Evolutionary conservation across 305 asterid genomes (phyloP), one percentile per base, ranked within the genome.

Genomic region (Nicotiana rustica): DNA sequence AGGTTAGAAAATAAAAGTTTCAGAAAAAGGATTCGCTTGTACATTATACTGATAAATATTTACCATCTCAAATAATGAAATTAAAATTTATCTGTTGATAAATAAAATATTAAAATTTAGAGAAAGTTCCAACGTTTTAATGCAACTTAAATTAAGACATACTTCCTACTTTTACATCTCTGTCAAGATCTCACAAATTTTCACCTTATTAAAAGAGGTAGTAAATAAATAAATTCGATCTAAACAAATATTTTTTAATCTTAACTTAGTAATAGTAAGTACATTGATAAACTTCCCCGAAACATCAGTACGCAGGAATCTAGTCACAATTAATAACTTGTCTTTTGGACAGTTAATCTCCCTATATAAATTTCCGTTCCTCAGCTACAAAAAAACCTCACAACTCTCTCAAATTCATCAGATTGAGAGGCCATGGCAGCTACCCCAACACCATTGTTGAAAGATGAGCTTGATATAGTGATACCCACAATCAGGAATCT

Each of bases 401-500:
- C 21, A 56, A 3, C n/a, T 56, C 65, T 18, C 33, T 61, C 67
- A 15, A 15, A 57, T 21, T 61, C 67, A 60, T 65, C 41, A 41
- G 65, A n/a, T 59, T 59, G 25, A 41, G 36, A 29, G 19, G 57
- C 80, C 47, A 90, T 89, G 92, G 92, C 29, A 25, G 29, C 92
- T 52, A 55, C 33, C 4, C 6, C 67, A 61, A 61, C 67, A 62
- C 93, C 93, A 47, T 79, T 90, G 77, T 85, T 92, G 89, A 89
- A 91, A 83, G 94, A 93, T 90, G 93, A 91, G 91, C 84, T 91
- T 12, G 95, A 93, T 29, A 90, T 90, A 19, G 97, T 91, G 75
- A 91, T 92, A 14, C 94, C 94, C 31, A 90, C 97, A 14, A 92
- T 92, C 31, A 84, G 97, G 76, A 92, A 92, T 91, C 93, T 92